Percentiles rank a stretch among this genome's conserved stretches.
phyloP scores from a whole-genome alignment of 164 flowering plant genomes.

The Buxus sempervirens region DNA sequence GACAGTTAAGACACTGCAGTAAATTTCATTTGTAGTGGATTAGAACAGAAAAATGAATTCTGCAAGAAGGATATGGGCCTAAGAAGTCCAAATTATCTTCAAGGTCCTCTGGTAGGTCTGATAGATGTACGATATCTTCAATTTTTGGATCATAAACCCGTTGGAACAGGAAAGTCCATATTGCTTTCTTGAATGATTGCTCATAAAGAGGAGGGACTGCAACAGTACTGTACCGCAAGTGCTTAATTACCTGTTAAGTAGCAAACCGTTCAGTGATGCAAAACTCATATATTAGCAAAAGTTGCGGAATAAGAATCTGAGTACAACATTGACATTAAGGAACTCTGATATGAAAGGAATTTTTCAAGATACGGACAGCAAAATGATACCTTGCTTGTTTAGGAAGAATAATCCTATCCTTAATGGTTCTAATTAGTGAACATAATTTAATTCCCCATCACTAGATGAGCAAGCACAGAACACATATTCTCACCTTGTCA shows the following conservation, averaged over 20 bases:
- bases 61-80: constrained; percentile 92
- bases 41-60: constrained; percentile 1
- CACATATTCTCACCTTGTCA: constrained; percentile 59
- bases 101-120: constrained; percentile 33
- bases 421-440: neutral
- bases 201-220: constrained; percentile 80
- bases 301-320: neutral
- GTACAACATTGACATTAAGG: neutral
- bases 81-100: constrained; percentile 72
- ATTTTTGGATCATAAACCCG: constrained; percentile 73
- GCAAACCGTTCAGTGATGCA: constrained; percentile 2
- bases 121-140: constrained; percentile 75
- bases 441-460: neutral
- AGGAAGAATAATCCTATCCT: neutral
- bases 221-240: constrained; percentile 60
- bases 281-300: neutral
- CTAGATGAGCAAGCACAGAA: neutral
- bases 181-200: constrained; percentile 85
- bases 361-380: neutral
- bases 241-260: constrained; percentile 77
- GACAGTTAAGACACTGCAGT: neutral
- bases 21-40: neutral
- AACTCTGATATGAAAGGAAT: neutral
- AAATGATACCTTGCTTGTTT: neutral
- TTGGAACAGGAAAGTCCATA: constrained; percentile 86